Conservation (phyloP, 208 protist genomes). For the Trypanosoma mega region DNA sequence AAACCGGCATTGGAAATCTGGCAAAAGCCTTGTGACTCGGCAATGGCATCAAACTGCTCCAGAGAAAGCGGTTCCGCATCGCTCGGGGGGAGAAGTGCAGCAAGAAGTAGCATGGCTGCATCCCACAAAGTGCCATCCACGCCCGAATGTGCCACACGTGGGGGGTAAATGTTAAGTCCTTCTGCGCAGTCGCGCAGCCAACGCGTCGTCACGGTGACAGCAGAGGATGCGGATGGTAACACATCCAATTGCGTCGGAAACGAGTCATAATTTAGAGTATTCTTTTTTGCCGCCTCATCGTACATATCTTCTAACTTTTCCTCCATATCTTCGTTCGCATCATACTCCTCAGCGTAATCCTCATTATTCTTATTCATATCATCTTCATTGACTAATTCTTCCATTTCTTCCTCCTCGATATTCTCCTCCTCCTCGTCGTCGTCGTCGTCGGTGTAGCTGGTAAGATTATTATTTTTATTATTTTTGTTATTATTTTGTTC, state of each 20-base stretch:
- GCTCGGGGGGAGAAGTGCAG: conserved; percentile 22
- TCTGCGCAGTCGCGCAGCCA: conserved; percentile 28
- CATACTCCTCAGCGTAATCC: neutral
- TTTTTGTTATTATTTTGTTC: no score
- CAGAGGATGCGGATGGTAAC: neutral
- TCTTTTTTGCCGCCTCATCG: neutral
- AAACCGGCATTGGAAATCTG: neutral
- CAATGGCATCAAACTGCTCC: conserved; percentile 20
- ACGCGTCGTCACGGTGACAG: conserved; percentile 15
- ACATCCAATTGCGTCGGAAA: no score
- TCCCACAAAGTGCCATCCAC: conserved; percentile 21
- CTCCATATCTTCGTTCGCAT: neutral
- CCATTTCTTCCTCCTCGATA: neutral
- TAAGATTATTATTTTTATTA: neutral
- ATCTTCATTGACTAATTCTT: neutral
- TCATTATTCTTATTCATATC: neutral
- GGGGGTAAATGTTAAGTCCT: conserved; percentile 24
- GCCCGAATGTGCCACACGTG: conserved; percentile 18
- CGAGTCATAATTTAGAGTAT: no score
- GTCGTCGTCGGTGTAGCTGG: neutral
- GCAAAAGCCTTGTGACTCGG: conserved; percentile 15
- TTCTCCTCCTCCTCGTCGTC: conserved; percentile 1
- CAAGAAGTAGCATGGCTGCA: conserved; percentile 20
- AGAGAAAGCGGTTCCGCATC: conserved; percentile 22
- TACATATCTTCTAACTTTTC: neutral